Evolutionary conservation across 202 grass and related monocot genomes (phyloP).

Genomic region (Zizania palustris): DNA sequence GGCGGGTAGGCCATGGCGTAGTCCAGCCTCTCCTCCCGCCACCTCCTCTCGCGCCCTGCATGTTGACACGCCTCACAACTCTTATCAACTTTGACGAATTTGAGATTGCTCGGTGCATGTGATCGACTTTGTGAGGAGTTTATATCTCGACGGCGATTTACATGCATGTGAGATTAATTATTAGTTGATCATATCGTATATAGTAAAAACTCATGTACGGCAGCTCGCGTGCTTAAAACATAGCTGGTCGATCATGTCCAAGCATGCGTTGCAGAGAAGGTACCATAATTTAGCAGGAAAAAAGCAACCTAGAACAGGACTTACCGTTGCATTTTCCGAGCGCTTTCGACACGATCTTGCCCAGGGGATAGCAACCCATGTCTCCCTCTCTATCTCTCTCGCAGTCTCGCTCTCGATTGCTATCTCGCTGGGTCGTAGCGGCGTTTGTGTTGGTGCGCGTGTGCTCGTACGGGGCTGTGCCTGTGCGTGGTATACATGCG

Average conservation of each 20-base stretch:
- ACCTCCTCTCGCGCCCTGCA: constrained; percentile 54
- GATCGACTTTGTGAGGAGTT: not conserved
- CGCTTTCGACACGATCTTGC: constrained; percentile 60
- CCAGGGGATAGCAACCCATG: constrained; percentile 88
- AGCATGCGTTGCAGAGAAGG: not conserved
- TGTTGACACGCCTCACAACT: not conserved
- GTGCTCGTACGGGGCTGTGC: constrained; percentile 8
- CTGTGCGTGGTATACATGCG: constrained; percentile 42
- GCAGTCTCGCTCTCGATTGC: not conserved
- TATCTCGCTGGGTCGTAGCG: constrained; percentile 33
- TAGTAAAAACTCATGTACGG: not conserved
- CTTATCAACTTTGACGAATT: not conserved
- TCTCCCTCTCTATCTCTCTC: not conserved
- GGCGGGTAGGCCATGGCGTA: constrained; percentile 45
- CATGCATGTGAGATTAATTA: not conserved
- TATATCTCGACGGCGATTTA: not conserved
- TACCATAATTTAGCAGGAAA: not conserved
- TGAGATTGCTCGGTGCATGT: not conserved
- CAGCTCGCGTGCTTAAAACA: not conserved
- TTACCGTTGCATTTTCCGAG: constrained; percentile 74
- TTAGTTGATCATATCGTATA: not conserved
- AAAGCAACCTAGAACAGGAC: not conserved
- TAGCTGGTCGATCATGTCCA: not conserved
- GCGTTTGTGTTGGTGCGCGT: not conserved
- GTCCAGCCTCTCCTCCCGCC: constrained; percentile 44